Conservation (phyloP, 2,329 filamentous ascomycete species). For the Tolypocladium amazonense region DNA sequence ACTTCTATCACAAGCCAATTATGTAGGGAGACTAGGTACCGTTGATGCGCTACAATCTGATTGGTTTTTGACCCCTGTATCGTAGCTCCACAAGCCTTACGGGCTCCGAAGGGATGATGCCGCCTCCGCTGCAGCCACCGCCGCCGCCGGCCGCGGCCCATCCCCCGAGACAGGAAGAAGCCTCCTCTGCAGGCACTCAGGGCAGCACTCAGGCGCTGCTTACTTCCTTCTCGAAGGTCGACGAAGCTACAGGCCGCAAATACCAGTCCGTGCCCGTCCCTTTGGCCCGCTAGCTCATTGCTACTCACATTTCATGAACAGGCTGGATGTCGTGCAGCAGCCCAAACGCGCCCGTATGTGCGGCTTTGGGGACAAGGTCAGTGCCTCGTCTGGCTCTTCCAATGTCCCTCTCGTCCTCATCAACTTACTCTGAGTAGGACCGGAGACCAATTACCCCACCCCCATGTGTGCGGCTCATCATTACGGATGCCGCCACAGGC, state of each 20-base stretch:
- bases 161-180: constrained; percentile 12
- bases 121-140: constrained; percentile 6
- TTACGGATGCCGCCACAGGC: constrained; percentile 63
- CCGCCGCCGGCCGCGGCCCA: constrained; percentile 4
- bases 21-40: too few relatives aligned
- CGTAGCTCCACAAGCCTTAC: too few relatives aligned
- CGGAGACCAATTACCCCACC: constrained; percentile 92
- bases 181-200: constrained; percentile 8
- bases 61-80: too few relatives aligned
- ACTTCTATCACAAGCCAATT: too few relatives aligned
- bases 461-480: constrained; percentile 76
- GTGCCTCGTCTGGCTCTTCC: not conserved
- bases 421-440: constrained; percentile 45
- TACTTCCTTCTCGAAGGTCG: constrained; percentile 20
- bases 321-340: constrained; percentile 77
- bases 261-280: constrained; percentile 17
- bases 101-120: too few relatives aligned
- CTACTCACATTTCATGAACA: constrained; percentile 17
- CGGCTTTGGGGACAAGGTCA: constrained; percentile 94
- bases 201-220: constrained; percentile 10
- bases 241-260: constrained; percentile 21
- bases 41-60: too few relatives aligned
- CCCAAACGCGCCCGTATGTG: constrained; percentile 94
- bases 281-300: constrained; percentile 7
- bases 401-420: not conserved